Evolutionary conservation across 805 yeast species (phyloP).

Genomic region (Yarrowia osloensis): DNA sequence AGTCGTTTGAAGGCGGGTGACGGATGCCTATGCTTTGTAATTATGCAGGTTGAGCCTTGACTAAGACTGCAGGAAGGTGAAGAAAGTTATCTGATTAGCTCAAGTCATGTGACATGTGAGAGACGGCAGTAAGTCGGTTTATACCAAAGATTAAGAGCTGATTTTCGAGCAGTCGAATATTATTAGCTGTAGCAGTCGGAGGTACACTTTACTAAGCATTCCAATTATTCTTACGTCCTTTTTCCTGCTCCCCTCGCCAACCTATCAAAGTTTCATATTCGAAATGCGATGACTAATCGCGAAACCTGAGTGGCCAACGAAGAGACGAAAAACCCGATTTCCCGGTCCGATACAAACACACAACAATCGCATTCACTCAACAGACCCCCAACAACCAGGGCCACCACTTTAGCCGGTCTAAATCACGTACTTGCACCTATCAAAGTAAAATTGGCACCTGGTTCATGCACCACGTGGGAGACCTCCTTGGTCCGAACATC

Average conservation of each 20-base stretch:
- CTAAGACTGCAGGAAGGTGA: not conserved
- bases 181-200: no score
- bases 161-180: not conserved
- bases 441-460: not conserved
- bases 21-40: slow-evolving; percentile 1
- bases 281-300: not conserved
- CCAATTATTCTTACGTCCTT: no score
- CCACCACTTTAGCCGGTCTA: not conserved
- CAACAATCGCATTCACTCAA: no score
- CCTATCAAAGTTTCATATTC: not conserved
- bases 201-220: not conserved
- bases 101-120: slow-evolving; percentile 1
- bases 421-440: not conserved
- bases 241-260: no score
- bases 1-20: not conserved
- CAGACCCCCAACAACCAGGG: not conserved
- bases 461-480: slow-evolving; percentile 19
- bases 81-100: slow-evolving; percentile 16
- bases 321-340: not conserved
- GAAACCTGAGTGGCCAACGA: not conserved
- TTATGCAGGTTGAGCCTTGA: not conserved
- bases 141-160: not conserved
- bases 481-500: slow-evolving; percentile 8
- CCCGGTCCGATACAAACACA: no score
- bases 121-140: not conserved